A percentile compares a stretch with the other conserved stretches of the same genome.
phyloP scores from a whole-genome alignment of 345 rosid genomes.

The Mangifera indica region DNA sequence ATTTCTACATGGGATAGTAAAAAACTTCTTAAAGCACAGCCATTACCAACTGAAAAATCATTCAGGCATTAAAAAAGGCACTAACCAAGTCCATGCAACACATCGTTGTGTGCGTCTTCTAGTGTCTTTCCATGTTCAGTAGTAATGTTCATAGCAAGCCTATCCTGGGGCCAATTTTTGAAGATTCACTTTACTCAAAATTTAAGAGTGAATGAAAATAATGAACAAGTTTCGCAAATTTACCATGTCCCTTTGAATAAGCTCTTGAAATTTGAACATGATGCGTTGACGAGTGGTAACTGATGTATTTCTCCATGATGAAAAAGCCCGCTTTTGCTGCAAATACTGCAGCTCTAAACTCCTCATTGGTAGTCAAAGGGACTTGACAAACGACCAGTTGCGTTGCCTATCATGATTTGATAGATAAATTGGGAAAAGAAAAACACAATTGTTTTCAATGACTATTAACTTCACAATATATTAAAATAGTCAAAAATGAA shows the following conservation, averaged over 20 bases:
- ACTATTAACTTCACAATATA: conserved; percentile 3
- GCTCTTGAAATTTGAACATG: conserved; percentile 71
- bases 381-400: conserved; percentile 65
- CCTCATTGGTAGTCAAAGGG: conserved; percentile 61
- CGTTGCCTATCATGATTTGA: conserved; percentile 45
- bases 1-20: conserved; percentile 38
- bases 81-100: conserved; percentile 49
- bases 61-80: conserved; percentile 10
- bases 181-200: conserved; percentile 10
- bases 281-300: conserved; percentile 52
- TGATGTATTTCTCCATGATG: conserved; percentile 55
- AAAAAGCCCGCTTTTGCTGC: conserved; percentile 70
- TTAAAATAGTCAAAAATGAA: conserved; percentile 7
- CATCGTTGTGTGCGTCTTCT: conserved; percentile 46
- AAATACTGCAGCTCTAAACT: conserved; percentile 61
- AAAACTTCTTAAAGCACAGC: conserved; percentile 18
- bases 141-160: conserved; percentile 54
- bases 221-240: conserved; percentile 1
- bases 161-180: conserved; percentile 37
- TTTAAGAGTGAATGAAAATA: conserved; percentile 5
- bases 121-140: conserved; percentile 56
- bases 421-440: conserved; percentile 15
- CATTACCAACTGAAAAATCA: conserved; percentile 13
- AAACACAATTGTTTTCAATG: background rate
- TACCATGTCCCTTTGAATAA: conserved; percentile 62